These are phyloP conservation scores for Sugiyamaella boreocaroliniensis DNA, from an alignment of 805 yeast species.

Conservation along the genomic window DNA sequence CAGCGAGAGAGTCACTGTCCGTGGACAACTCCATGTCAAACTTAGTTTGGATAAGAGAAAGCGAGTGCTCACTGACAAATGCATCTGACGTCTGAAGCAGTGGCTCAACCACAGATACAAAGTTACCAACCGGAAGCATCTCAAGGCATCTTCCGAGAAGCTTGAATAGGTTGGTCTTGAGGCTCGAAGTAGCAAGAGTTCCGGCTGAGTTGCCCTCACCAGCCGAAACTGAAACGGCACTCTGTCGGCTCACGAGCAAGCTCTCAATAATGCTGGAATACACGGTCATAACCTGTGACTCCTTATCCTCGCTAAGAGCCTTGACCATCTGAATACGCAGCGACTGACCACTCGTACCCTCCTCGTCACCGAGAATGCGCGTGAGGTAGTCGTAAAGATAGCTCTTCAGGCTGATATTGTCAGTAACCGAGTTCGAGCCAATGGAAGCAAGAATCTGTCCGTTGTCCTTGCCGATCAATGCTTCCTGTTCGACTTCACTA, in stretches of 20 bases:
- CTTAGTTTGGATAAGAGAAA: conserved; percentile 56
- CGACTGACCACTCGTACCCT: conserved; percentile 36
- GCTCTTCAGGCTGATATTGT: conserved; percentile 43
- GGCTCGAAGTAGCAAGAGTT: neutral
- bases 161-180: conserved; percentile 37
- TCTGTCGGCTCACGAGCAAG: conserved; percentile 3
- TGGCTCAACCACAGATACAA: conserved; percentile 54
- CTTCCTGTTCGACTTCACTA: conserved; percentile 22
- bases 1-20: conserved; percentile 42
- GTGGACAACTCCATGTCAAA: conserved; percentile 60
- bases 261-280: conserved; percentile 12
- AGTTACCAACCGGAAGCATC: conserved; percentile 67
- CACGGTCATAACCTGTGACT: neutral
- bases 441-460: neutral
- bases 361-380: conserved; percentile 37
- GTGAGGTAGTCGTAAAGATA: conserved; percentile 53
- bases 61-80: conserved; percentile 54
- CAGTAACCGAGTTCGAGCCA: conserved; percentile 26
- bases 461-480: neutral
- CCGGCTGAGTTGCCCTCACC: neutral
- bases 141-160: conserved; percentile 58
- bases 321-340: conserved; percentile 51
- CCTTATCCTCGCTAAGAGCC: conserved; percentile 8
- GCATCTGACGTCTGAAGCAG: conserved; percentile 34
- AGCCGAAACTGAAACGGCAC: neutral